Evolutionary conservation across 208 protist genomes (phyloP), one percentile per base, ranked within the genome.

Genomic region (Herpetomonas samuelpessoai): DNA sequence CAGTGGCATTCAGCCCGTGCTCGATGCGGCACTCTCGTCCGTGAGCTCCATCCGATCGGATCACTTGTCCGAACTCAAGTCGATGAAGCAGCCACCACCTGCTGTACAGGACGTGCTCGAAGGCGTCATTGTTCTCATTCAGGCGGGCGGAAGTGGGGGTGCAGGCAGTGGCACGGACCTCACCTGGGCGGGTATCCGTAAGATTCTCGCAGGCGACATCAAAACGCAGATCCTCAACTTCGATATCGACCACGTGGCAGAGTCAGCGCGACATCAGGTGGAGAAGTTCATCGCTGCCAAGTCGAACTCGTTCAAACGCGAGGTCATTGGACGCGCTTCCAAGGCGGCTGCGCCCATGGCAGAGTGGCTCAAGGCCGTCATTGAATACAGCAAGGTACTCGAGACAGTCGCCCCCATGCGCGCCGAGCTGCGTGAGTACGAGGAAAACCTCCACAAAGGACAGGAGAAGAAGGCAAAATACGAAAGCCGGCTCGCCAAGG

Each of bases 171-270:
- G 45, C 14, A 51, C 71, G 27, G 96, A 99, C 41, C 91, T 79
- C 19, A 93, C 83, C 21, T 99, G 98, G 98, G 83, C 89, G 24
- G 73, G 80, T 28, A 98, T 99, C 68, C 93, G 98, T 67, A 95
- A 96, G 47, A 91, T 99, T 28, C 77, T 99, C 21, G 83, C 80
- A 16, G 81, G 91, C 24, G 81, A 88, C 26, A 97, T 99, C 65
- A 98, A 97, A 56, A 76, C 93, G 7, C 81, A 97, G 57, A 98
- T 99, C 71, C 62, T 99, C 21, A 92, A 96, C 68, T 99, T 98
- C 73, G 95, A 99, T 68, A 84, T 97, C 41, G 62, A 91, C 51
- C 86, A 83, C 46, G 83, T 98, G 48, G 82, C 68, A 28, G 56
- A 62, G 27, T 58, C 71, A 19, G 71, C 86, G 7, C 83, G 94